Conservation (phyloP, 768 basidiomycete species). For the Pleurotus tuoliensis region DNA sequence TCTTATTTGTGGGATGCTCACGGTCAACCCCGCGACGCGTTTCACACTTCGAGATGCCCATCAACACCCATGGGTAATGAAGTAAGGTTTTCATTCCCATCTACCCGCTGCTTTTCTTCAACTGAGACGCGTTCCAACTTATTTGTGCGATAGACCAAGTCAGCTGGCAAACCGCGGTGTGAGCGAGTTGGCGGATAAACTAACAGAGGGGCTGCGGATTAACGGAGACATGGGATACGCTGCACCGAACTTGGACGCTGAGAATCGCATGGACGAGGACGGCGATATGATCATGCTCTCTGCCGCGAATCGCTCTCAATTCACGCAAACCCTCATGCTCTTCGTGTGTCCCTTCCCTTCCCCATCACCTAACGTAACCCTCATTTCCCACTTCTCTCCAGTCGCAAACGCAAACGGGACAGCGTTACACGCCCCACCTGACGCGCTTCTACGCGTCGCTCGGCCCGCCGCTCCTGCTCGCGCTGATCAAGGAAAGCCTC, state of each 20-base stretch:
- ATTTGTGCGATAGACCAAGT: slow-evolving; percentile 46
- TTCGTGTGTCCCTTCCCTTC: slow-evolving; percentile 54
- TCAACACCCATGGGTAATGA: slow-evolving; percentile 70
- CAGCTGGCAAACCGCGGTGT: slow-evolving; percentile 56
- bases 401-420: slow-evolving; percentile 81
- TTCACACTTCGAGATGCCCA: slow-evolving; percentile 51
- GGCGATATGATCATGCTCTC: slow-evolving; percentile 60
- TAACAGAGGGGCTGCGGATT: slow-evolving; percentile 63
- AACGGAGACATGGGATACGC: slow-evolving; percentile 77
- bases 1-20: slow-evolving; percentile 70
- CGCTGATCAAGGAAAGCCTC: slow-evolving; percentile 53
- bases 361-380: not conserved
- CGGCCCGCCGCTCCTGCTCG: slow-evolving; percentile 47
- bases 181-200: slow-evolving; percentile 57
- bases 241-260: slow-evolving; percentile 40
- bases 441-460: slow-evolving; percentile 78
- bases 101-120: not conserved
- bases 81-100: slow-evolving; percentile 33
- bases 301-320: slow-evolving; percentile 58
- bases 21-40: slow-evolving; percentile 63
- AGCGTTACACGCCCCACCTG: slow-evolving; percentile 67
- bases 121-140: too few relatives aligned
- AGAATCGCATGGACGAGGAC: slow-evolving; percentile 39
- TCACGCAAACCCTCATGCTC: slow-evolving; percentile 75
- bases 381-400: slow-evolving; percentile 21